Base-by-base conservation (phyloP, 1,284 basidiomycete species). In the Ustilago hordei region DNA sequence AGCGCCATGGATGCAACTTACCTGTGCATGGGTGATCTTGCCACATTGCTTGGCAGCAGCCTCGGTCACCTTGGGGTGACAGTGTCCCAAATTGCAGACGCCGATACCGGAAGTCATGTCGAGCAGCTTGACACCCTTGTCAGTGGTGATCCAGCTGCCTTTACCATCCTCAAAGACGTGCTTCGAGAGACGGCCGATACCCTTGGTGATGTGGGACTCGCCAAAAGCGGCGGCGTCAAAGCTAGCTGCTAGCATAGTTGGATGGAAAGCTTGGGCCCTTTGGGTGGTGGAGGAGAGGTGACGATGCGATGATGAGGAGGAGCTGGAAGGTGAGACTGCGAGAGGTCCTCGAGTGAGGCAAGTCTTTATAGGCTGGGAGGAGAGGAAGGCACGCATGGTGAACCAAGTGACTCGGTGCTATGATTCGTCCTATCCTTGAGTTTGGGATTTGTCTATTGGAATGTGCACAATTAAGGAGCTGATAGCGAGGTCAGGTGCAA, bases 41-140 rank as follows among this genome's bases (percentile, higher is more conserved):
- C 66, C 81, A 55, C 79, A 83, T 75, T 85, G 84, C 58, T 79
- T 75, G 47, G 76, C 75, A 5, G 84, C 81, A 3, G 82, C 82
- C 13, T 72, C 75, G 28, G 84, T 84, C 53, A 85, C 81, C 11
- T 75, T 74, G 4, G 82, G 82, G 31, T 85, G 84, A 59, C 83
- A 84, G 61, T 85, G 84, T n/a, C 84, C 84, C 13, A 85, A 63
- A 66, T 82, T 83, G 69, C 79, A 79, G 34, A 85, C 84, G 57
- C 84, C 84, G 55, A 85, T 85, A 45, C 84, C 84, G 4, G 80
- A 69, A 17, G 84, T 83, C 69, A 85, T 76, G 56, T 85, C 84
- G 52, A 85, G 79, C 52, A 84, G 78, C 66, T 78, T 80, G 61
- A 69, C 72, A 38, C 75, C 79, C 55, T 79, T 56, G 48, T 81